A percentile compares a stretch with the other conserved stretches of the same genome.
These are phyloP conservation scores for Cucurbita argyrosperma DNA, from an alignment of 306 rosid genomes.

Conservation along the genomic window DNA sequence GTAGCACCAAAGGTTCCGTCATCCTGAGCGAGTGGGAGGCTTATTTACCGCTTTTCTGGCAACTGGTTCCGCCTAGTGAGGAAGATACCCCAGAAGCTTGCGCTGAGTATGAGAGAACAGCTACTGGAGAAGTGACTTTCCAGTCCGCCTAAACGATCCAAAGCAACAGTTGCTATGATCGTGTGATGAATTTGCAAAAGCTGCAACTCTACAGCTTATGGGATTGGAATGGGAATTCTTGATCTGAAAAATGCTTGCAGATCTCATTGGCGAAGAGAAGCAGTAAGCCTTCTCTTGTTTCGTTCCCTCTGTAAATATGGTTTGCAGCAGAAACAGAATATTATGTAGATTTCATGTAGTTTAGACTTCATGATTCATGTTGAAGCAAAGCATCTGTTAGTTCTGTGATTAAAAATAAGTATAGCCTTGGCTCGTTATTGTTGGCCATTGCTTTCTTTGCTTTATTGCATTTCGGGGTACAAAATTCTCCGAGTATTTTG, in stretches of 20 bases:
- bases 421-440: not conserved
- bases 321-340: not conserved
- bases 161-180: not conserved
- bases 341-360: slow-evolving; percentile 1
- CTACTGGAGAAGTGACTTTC: slow-evolving; percentile 47
- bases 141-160: slow-evolving; percentile 57
- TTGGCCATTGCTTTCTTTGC: slow-evolving; percentile 5
- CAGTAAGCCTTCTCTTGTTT: not conserved
- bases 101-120: slow-evolving; percentile 43
- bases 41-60: slow-evolving; percentile 81
- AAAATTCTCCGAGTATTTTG: not conserved
- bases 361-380: not conserved
- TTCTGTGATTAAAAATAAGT: not conserved
- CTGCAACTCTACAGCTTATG: not conserved
- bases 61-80: slow-evolving; percentile 96
- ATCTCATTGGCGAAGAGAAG: not conserved
- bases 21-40: slow-evolving; percentile 80
- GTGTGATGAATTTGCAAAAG: not conserved
- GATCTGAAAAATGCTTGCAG: not conserved
- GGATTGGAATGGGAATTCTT: not conserved
- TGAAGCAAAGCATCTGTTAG: not conserved
- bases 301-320: not conserved
- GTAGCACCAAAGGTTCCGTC: slow-evolving; percentile 65
- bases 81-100: slow-evolving; percentile 96
- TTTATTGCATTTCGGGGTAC: not conserved